Conservation (phyloP, 139 green algal species). For the Chlamydomonas asymmetrica region DNA sequence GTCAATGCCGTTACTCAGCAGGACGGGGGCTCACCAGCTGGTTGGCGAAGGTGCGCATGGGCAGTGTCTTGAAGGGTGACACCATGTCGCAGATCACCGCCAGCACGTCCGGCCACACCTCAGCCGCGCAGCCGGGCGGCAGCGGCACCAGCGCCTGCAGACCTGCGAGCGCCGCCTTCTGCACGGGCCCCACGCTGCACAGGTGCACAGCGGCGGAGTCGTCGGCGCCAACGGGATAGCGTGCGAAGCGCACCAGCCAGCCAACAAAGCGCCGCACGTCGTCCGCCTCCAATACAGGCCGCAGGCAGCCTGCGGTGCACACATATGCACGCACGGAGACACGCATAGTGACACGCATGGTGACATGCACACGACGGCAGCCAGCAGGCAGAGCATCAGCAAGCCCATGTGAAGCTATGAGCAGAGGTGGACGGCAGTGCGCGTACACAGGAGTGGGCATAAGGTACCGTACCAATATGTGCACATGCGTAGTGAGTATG, state of each 20-base stretch:
- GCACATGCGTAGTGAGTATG: too few species aligned
- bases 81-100: constrained; percentile 43
- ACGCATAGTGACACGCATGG: background rate
- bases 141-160: constrained; percentile 59
- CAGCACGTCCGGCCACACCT: constrained; percentile 37
- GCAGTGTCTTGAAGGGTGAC: constrained; percentile 39
- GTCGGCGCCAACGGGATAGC: constrained; percentile 62
- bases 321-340: background rate
- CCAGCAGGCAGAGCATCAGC: too few species aligned
- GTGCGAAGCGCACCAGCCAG: constrained; percentile 68
- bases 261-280: constrained; percentile 56
- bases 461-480: too few species aligned
- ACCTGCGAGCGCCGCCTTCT: constrained; percentile 69
- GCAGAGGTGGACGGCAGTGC: too few species aligned
- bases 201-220: constrained; percentile 46
- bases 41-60: constrained; percentile 13
- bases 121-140: constrained; percentile 29
- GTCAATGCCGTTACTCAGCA: background rate
- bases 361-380: background rate
- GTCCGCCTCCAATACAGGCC: background rate
- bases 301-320: background rate
- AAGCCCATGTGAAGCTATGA: too few species aligned
- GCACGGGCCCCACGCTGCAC: constrained; percentile 67
- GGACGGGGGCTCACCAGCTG: too few species aligned
- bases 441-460: too few species aligned